A percentile compares a stretch with the other conserved stretches of the same genome.
These are phyloP conservation scores for Aspergillus mulundensis DNA, from an alignment of 495 filamentous ascomycete species.

Conservation along the genomic window DNA sequence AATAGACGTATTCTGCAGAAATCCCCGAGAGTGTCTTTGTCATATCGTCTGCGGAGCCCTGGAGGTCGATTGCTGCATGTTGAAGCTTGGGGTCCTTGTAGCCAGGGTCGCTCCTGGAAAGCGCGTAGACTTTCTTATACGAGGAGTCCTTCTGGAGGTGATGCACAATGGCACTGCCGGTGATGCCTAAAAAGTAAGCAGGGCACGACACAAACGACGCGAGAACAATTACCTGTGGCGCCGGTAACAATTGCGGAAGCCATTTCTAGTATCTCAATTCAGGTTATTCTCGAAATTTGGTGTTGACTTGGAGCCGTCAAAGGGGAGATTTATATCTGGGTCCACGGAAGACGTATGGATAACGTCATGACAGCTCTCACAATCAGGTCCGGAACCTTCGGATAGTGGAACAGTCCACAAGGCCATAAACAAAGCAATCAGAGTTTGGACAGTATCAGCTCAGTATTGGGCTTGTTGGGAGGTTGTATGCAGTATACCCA, in stretches of 20 bases:
- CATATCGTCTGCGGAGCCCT: constrained; percentile 36
- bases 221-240: constrained; percentile 31
- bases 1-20: constrained; percentile 45
- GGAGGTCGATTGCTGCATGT: constrained; percentile 44
- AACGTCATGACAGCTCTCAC: not conserved
- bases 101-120: constrained; percentile 42
- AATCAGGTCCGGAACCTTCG: not conserved
- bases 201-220: not conserved
- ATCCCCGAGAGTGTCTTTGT: constrained; percentile 35
- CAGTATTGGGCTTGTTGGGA: not conserved
- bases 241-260: constrained; percentile 38
- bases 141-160: constrained; percentile 35
- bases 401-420: not conserved
- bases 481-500: not conserved
- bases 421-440: not conserved
- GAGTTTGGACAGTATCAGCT: not conserved
- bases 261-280: constrained; percentile 13
- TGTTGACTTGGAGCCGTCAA: not conserved
- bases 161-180: constrained; percentile 43
- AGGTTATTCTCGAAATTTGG: not conserved
- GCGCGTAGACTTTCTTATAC: constrained; percentile 40
- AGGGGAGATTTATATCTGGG: not conserved
- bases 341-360: not conserved
- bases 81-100: constrained; percentile 37
- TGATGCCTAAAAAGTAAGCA: constrained; percentile 29